A percentile compares a stretch with the other conserved stretches of the same genome.
phyloP scores from a whole-genome alignment of 192 early-diverging fungal species.

The Geranomyces michiganensis region DNA sequence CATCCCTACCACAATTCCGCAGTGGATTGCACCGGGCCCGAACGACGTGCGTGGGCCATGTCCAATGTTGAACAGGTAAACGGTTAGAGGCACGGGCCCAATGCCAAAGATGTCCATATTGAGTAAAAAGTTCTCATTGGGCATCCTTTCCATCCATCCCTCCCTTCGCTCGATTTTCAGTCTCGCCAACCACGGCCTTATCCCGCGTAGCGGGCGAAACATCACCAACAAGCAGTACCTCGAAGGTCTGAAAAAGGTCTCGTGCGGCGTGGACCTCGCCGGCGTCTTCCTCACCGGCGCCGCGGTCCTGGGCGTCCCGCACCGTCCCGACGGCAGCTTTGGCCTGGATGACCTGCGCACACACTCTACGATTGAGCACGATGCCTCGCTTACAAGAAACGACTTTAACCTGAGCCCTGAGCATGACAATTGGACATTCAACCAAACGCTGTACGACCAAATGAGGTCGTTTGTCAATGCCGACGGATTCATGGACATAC shows the following conservation, averaged over 20 bases:
- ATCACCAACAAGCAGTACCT: constrained; percentile 18
- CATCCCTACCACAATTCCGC: neutral
- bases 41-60: constrained; percentile 9
- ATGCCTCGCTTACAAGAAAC: constrained; percentile 15
- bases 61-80: constrained; percentile 8
- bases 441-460: constrained; percentile 29
- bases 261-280: constrained; percentile 16
- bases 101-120: no score
- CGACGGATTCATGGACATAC: neutral
- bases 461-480: neutral
- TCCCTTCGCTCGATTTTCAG: no score
- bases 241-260: constrained; percentile 11
- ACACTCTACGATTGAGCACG: constrained; percentile 28
- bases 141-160: no score
- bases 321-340: constrained; percentile 4
- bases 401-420: neutral
- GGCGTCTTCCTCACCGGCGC: constrained; percentile 3
- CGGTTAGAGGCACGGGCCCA: no score
- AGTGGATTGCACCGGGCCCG: constrained; percentile 3
- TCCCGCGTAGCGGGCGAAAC: constrained; percentile 23
- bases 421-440: constrained; percentile 28
- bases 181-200: constrained; percentile 30
- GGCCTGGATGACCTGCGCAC: constrained; percentile 31
- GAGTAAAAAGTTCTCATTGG: no score
- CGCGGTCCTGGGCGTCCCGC: neutral